Base-by-base conservation (phyloP, 1,139 yeast genomes). In the Pichiaceae sp. region DNA sequence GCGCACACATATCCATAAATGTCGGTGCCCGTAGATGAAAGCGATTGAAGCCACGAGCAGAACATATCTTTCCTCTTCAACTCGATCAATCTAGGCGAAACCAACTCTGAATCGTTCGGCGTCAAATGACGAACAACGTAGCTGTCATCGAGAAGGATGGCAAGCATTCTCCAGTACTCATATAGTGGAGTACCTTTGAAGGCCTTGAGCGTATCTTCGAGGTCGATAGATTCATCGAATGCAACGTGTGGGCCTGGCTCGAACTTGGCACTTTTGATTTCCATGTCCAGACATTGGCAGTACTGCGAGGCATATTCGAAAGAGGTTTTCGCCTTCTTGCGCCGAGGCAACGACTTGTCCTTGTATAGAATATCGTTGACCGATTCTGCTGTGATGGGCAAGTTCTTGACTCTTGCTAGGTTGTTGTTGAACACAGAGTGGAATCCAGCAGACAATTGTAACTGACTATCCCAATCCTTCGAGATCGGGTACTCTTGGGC, bases 381-480 rank as follows among this genome's bases (percentile, higher is more conserved):
- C 41, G 49, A 57, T 16, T 54, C 52, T 4, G 58, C 44, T n/a
- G 54, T 51, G 20, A 63, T 38, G 4, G 41, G 38, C 34, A 50
- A 19, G 41, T 42, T 38, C 41, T 56, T 31, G 42, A 56, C 24
- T 14, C 38, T 33, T 21, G 42, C 45, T 9, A 65, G 32, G 5
- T 49, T 41, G 48, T 42, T 44, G 33, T 55, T 53, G 47, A 66
- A 70, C 2, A 66, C 65, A 1, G 89, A 78, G 38, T 68, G 64
- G 30, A 70, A 55, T 26, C 71, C 72, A 36, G 74, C 70, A 0
- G 85, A 71, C 26, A 80, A 52, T 39, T 69, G 72, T 34, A 81
- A 56, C 48, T 80, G 89, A 12, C 70, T 66, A 19, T 72, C 63
- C 89, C 91, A 82, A 46, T 77, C 70, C 30, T 66, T 65, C 2